Percentiles rank a stretch among this genome's conserved stretches.
These are phyloP conservation scores for Pholiota molesta DNA, from an alignment of 768 basidiomycete species.

Conservation along the genomic window DNA sequence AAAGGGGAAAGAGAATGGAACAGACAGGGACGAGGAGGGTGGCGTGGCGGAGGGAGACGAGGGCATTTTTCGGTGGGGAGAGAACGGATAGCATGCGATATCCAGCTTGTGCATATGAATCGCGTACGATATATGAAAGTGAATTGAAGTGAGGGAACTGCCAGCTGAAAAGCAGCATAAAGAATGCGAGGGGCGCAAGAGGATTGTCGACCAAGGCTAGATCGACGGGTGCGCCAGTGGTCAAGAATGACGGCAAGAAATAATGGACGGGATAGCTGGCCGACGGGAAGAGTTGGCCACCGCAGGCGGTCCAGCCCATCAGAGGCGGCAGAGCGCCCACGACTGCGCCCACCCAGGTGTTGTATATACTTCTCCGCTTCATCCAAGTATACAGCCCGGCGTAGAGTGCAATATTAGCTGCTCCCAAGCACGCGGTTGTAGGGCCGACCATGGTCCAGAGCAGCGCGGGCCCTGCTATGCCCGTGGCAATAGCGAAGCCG, in stretches of 20 bases:
- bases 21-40: constrained; percentile 77
- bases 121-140: constrained; percentile 84
- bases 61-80: constrained; percentile 73
- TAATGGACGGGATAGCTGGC: constrained; percentile 56
- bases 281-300: constrained; percentile 74
- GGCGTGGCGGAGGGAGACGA: constrained; percentile 85
- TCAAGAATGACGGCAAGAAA: constrained; percentile 65
- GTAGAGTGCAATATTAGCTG: constrained; percentile 85
- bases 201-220: constrained; percentile 73
- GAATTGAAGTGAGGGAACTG: constrained; percentile 99
- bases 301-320: constrained; percentile 98
- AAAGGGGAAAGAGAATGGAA: constrained; percentile 79
- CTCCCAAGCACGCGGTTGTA: constrained; percentile 81
- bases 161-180: constrained; percentile 91
- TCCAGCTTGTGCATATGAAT: constrained; percentile 89
- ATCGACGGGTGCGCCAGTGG: constrained; percentile 28
- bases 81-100: constrained; percentile 92
- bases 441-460: constrained; percentile 87
- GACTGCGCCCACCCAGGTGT: constrained; percentile 93
- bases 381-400: constrained; percentile 91
- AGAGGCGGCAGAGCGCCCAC: constrained; percentile 93
- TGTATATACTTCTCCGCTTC: constrained; percentile 78
- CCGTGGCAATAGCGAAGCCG: constrained; percentile 76
- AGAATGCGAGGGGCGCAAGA: constrained; percentile 78
- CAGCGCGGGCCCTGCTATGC: constrained; percentile 75